Evolutionary conservation across 768 basidiomycete species (phyloP).

Genomic region (Erythrobasidium yunnanense): DNA sequence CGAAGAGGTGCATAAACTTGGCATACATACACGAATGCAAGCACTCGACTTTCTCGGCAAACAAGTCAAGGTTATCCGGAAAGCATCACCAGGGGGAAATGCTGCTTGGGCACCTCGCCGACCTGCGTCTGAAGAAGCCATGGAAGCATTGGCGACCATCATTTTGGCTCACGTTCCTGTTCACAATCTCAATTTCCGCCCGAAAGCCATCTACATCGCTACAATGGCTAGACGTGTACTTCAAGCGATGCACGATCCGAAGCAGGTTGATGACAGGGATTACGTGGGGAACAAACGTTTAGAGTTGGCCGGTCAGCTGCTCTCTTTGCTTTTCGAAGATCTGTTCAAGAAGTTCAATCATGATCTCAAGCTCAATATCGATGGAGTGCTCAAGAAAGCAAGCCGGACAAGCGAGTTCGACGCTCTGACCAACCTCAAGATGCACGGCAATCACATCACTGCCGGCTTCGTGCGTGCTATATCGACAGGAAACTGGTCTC

Average conservation of each 20-base stretch:
- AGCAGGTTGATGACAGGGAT: conserved; percentile 94
- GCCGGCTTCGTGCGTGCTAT: conserved; percentile 92
- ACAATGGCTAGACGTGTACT: conserved; percentile 94
- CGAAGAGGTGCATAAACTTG: conserved; percentile 85
- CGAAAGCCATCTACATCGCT: conserved; percentile 92
- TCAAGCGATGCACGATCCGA: conserved; percentile 92
- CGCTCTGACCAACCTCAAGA: conserved; percentile 76
- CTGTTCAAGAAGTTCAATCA: conserved; percentile 97
- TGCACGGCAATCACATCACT: conserved; percentile 92
- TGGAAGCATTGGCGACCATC: conserved; percentile 93
- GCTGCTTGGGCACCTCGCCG: conserved; percentile 47
- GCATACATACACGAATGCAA: conserved; percentile 79
- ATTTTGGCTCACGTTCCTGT: conserved; percentile 94
- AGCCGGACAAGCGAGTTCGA: conserved; percentile 90
- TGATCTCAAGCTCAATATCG: conserved; percentile 85
- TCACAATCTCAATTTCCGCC: conserved; percentile 69
- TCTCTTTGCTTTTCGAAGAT: conserved; percentile 93
- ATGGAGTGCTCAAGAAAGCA: conserved; percentile 93
- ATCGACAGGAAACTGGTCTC: conserved; percentile 96
- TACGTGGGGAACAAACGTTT: conserved; percentile 98
- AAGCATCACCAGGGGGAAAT: conserved; percentile 52
- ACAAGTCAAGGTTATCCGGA: conserved; percentile 77
- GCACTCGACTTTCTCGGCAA: conserved; percentile 88
- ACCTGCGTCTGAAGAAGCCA: conserved; percentile 84
- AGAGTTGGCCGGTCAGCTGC: conserved; percentile 94